Evolutionary conservation across 2,329 filamentous ascomycete genomes (phyloP), one percentile per base, ranked within the genome.

Genomic region (Fusarium caatingaense): DNA sequence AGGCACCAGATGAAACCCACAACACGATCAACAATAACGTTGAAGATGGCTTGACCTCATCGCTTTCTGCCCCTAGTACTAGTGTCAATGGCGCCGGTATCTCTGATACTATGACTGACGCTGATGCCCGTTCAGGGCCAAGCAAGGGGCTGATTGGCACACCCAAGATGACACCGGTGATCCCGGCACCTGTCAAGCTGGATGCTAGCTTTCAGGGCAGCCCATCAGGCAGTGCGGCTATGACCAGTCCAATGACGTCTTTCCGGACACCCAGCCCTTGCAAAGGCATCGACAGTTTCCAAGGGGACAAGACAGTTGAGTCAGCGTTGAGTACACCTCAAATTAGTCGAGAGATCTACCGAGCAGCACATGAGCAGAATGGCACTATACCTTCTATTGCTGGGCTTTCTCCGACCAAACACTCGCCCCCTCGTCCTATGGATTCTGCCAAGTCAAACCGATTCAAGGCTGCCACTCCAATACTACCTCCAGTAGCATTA

Each of bases 401-500:
- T 18, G 86, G 85, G 5, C 69, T 86, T 27, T 88, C 86, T 15
- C 86, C 86, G 3, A 83, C 80, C 28, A 88, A 88, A 72, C 83
- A 85, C 56, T 86, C 85, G 18, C 83, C 85, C 25, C 80, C 81
- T 21, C 77, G 79, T n/a, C 73, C 75, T 70, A 76, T 56, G 64
- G 75, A 57, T 64, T 78, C 73, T 51, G 62, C 64, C 37, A 74
- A 70, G 51, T 66, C 76, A 64, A 62, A 69, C 57, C 75, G 69
- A n/a, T 76, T 75, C 55, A 77, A 76, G 8, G 71, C 78, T 20
- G 76, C 81, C 16, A 80, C 85, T 1, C 72, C 74, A 48, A 83
- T 90, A 25, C 79, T 91, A 5, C 89, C 89, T 8, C 89, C 89
- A 0, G 78, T 85, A 4, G 83, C 87, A 42, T 76, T 92, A 49